These are phyloP conservation scores for Pythium angustatum DNA, from an alignment of 352 stramenopile genomes.

Conservation along the genomic window DNA sequence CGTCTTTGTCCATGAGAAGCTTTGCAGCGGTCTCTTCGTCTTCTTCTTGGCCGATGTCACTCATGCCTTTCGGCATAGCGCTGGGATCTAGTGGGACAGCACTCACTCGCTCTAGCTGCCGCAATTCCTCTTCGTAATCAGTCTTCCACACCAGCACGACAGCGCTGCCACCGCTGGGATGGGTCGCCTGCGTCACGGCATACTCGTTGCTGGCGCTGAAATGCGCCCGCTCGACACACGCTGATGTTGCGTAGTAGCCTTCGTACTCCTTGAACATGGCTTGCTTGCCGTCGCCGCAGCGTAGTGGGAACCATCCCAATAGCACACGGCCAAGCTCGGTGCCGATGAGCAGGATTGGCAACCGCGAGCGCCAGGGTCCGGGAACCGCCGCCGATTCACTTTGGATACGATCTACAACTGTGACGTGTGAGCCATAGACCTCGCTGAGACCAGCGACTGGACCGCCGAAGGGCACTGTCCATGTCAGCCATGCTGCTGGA, in stretches of 20 bases:
- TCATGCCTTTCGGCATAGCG: background rate
- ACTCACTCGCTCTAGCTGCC: constrained; percentile 32
- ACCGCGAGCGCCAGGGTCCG: constrained; percentile 40
- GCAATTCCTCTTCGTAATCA: constrained; percentile 71
- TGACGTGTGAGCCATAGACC: constrained; percentile 34
- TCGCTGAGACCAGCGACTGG: constrained; percentile 51
- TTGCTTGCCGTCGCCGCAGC: constrained; percentile 32
- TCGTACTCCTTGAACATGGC: constrained; percentile 62
- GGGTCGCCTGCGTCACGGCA: constrained; percentile 49
- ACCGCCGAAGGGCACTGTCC: constrained; percentile 53
- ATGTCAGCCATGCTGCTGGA: constrained; percentile 45
- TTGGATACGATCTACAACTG: constrained; percentile 40
- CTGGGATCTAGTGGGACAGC: background rate
- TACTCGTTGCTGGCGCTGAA: constrained; percentile 63
- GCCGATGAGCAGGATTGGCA: constrained; percentile 50
- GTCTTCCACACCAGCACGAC: constrained; percentile 72
- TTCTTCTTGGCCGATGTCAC: background rate
- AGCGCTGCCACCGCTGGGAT: constrained; percentile 30
- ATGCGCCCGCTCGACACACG: constrained; percentile 43
- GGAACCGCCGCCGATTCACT: background rate
- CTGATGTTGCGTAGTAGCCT: constrained; percentile 43
- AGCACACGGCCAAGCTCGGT: constrained; percentile 56
- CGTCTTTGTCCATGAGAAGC: constrained; percentile 16
- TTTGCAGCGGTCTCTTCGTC: background rate
- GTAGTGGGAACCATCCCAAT: constrained; percentile 72